Conservation (phyloP, 2,329 filamentous ascomycete species). For the Claviceps pazoutovae region DNA sequence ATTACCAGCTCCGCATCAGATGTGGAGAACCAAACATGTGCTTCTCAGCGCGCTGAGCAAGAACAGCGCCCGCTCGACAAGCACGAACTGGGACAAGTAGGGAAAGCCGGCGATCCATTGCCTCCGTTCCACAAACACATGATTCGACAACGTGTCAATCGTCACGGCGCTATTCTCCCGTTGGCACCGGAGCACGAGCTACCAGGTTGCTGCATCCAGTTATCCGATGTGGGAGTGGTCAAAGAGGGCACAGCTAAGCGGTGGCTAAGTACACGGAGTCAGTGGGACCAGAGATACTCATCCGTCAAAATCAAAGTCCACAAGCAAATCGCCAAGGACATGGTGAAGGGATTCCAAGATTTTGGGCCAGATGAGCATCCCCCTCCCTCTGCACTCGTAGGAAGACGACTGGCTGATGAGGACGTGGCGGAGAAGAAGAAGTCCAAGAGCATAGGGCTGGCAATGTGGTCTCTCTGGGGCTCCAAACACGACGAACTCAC, state of each 20-base stretch:
- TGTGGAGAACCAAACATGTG: slow-evolving; percentile 12
- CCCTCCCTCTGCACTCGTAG: slow-evolving; percentile 71
- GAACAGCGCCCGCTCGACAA: slow-evolving; percentile 10
- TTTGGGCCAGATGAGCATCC: slow-evolving; percentile 62
- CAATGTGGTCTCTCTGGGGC: slow-evolving; percentile 77
- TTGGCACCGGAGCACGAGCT: slow-evolving; percentile 53
- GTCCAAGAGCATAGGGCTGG: slow-evolving; percentile 59
- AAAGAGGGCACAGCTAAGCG: slow-evolving; percentile 68
- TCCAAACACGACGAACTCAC: slow-evolving; percentile 76
- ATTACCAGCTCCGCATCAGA: slow-evolving; percentile 48
- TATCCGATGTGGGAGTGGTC: slow-evolving; percentile 58
- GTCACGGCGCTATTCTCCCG: slow-evolving; percentile 59
- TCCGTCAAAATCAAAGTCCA: slow-evolving; percentile 58
- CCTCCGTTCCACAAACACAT: slow-evolving; percentile 73
- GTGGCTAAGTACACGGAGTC: slow-evolving; percentile 62
- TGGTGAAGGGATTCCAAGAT: slow-evolving; percentile 55
- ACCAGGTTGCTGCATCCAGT: slow-evolving; percentile 46
- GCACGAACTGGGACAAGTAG: slow-evolving; percentile 36
- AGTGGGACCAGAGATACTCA: slow-evolving; percentile 62
- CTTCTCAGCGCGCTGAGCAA: slow-evolving; percentile 9
- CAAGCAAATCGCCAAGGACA: slow-evolving; percentile 58
- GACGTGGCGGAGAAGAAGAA: slow-evolving; percentile 34
- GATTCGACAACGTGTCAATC: slow-evolving; percentile 78
- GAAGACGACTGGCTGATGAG: slow-evolving; percentile 40
- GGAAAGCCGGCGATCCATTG: slow-evolving; percentile 74